phyloP scores from a whole-genome alignment of 2,329 filamentous ascomycete species.

The Achaetomium macrosporum region DNA sequence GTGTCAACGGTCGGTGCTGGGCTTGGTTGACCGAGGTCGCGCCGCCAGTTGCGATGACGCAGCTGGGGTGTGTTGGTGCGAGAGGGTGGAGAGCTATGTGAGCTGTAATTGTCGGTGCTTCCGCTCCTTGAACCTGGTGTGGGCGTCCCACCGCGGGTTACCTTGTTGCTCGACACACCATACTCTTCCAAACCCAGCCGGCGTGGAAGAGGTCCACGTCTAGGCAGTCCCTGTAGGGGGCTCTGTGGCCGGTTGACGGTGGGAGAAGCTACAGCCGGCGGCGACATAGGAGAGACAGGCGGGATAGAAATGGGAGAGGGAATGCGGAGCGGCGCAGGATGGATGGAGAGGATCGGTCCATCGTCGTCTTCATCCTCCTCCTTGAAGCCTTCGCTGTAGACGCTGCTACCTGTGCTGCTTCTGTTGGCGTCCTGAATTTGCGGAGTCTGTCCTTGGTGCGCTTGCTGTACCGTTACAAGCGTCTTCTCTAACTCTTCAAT shows the following conservation, averaged over 20 bases:
- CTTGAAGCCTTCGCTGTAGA: slow-evolving; percentile 18
- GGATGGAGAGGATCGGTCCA: slow-evolving; percentile 19
- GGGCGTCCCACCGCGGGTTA: slow-evolving; percentile 10
- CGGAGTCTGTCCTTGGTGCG: slow-evolving; percentile 7
- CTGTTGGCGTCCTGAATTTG: slow-evolving; percentile 4
- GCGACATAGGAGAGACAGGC: background rate
- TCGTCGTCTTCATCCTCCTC: slow-evolving; percentile 19
- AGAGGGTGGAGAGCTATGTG: slow-evolving; percentile 14
- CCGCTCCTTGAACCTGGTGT: slow-evolving; percentile 10
- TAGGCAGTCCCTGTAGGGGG: slow-evolving; percentile 13
- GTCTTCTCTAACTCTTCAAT: slow-evolving; percentile 37
- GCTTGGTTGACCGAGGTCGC: slow-evolving; percentile 10
- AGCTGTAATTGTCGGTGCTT: slow-evolving; percentile 13
- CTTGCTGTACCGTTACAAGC: slow-evolving; percentile 28
- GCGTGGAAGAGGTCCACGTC: slow-evolving; percentile 15
- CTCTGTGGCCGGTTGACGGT: slow-evolving; percentile 12
- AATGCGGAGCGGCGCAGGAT: slow-evolving; percentile 21
- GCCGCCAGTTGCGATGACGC: slow-evolving; percentile 12
- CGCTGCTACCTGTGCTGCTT: slow-evolving; percentile 22
- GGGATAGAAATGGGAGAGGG: background rate
- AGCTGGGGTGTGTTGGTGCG: slow-evolving; percentile 21
- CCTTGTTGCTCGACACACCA: slow-evolving; percentile 14
- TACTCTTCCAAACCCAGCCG: slow-evolving; percentile 24
- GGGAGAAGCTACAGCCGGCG: background rate
- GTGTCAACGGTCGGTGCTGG: slow-evolving; percentile 9